A percentile compares a stretch with the other conserved stretches of the same genome.
Conservation (phyloP, 371 early-diverging fungal genomes). For the Actinomucor elegans region DNA sequence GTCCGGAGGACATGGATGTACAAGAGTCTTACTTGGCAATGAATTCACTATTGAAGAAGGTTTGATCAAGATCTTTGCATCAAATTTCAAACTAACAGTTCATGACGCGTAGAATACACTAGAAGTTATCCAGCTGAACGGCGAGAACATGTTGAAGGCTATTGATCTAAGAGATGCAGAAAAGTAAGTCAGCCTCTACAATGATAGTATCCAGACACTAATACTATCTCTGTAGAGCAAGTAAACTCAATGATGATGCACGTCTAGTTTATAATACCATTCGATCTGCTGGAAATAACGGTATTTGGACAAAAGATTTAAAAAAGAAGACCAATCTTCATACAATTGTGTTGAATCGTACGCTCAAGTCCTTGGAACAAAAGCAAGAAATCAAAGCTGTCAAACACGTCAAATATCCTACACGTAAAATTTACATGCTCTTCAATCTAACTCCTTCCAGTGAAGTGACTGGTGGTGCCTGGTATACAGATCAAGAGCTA, state of each 20-base stretch:
- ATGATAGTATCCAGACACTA: not conserved
- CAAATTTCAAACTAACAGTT: not conserved
- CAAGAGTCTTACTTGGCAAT: constrained; percentile 45
- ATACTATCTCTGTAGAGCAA: constrained; percentile 29
- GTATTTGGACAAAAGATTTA: constrained; percentile 92
- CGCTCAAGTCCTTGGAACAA: constrained; percentile 84
- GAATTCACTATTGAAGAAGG: constrained; percentile 54
- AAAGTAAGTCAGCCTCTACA: constrained; percentile 29
- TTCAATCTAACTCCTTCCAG: constrained; percentile 85
- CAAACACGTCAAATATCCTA: constrained; percentile 93
- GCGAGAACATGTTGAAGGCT: constrained; percentile 42
- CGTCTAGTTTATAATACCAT: constrained; percentile 81
- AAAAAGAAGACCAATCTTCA: constrained; percentile 87
- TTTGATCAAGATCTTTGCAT: constrained; percentile 25
- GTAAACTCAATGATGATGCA: constrained; percentile 41
- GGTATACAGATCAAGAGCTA: constrained; percentile 96
- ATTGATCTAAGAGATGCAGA: constrained; percentile 40
- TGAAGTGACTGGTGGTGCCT: constrained; percentile 96
- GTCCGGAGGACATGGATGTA: constrained; percentile 43
- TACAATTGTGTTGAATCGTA: constrained; percentile 76
- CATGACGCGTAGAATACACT: constrained; percentile 23
- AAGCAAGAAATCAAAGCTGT: constrained; percentile 87
- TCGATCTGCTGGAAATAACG: constrained; percentile 79
- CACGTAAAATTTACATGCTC: constrained; percentile 94
- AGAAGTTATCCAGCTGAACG: constrained; percentile 32